These are phyloP conservation scores for Prunus campanulata DNA, from an alignment of 306 rosid species.

Conservation along the genomic window DNA sequence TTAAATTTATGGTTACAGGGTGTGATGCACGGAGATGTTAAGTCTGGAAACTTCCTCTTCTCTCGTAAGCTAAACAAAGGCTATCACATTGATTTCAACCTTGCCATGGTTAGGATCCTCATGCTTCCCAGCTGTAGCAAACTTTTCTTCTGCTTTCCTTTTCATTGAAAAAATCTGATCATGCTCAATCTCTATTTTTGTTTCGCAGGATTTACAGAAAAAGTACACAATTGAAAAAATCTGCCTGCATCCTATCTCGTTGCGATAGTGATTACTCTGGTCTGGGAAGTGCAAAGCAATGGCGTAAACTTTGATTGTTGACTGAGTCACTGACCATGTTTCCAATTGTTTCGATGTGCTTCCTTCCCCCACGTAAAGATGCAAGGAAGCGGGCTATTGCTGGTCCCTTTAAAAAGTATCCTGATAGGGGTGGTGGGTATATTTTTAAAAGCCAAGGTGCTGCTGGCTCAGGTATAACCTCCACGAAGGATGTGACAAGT, in stretches of 20 bases:
- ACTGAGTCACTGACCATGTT: neutral
- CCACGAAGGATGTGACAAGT: constrained; percentile 28
- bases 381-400: constrained; percentile 29
- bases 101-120: constrained; percentile 18
- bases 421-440: constrained; percentile 20
- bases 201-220: constrained; percentile 34
- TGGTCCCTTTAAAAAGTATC: constrained; percentile 30
- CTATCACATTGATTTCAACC: constrained; percentile 23
- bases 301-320: neutral
- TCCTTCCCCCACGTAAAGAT: constrained; percentile 19
- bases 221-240: constrained; percentile 37
- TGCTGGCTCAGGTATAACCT: constrained; percentile 36
- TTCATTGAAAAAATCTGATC: neutral
- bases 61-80: constrained; percentile 18
- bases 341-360: neutral
- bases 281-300: neutral
- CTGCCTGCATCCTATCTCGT: constrained; percentile 2
- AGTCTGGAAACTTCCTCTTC: constrained; percentile 22
- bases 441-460: constrained; percentile 27
- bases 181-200: neutral
- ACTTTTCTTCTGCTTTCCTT: neutral
- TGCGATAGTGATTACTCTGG: constrained; percentile 5
- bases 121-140: neutral
- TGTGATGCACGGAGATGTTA: constrained; percentile 28
- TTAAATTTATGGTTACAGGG: neutral